Evolutionary conservation across 2,329 filamentous ascomycete genomes (phyloP), one percentile per base, ranked within the genome.

Genomic region (Epichloe sibirici): DNA sequence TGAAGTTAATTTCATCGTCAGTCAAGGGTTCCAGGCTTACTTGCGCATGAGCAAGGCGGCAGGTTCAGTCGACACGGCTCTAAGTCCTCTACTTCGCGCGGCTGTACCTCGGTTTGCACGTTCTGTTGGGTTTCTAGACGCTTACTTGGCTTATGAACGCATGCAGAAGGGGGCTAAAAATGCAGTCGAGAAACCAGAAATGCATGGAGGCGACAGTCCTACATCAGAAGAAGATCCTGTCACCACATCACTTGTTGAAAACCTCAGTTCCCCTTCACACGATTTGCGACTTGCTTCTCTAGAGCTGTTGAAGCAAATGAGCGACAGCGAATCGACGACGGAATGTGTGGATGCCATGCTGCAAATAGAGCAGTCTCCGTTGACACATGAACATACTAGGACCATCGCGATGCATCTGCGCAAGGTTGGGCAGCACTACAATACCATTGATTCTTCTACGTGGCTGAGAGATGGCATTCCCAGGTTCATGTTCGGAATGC

Each of bases 391-490:
- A 53, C 88, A 85, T 48, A 79, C 82, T 49, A 81, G 93, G 52
- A 81, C 81, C 17, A 80, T 95, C 37, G 85, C 88, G 2, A 94
- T 96, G 79, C 83, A 91, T 56, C 78, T 96, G 51, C 85, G 91
- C 46, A 90, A 88, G 61, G 75, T 96, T 44, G 75, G 84, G 13
- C 70, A 76, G 51, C 69, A 69, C 34, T 95, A 93, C 63, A 69
- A 77, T 5, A 73, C 77, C 25, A 64, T 84, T 9, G 71, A 74
- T 42, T 70, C 78, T 2, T 74, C 79, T 39, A 78, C 78, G 1
- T 87, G 85, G 80, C 70, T 94, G 57, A 75, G 79, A 54, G 76
- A 79, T 60, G 81, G 89, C 6, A 77, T 97, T 34, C 87, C 90
- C 0, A 77, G 81, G 0, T 97, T 90, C 62, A 83, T 89, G 60